A percentile compares a stretch with the other conserved stretches of the same genome.
These are phyloP conservation scores for Pseudozyma hubeiensis DNA, from an alignment of 1,284 basidiomycete genomes.

Conservation along the genomic window DNA sequence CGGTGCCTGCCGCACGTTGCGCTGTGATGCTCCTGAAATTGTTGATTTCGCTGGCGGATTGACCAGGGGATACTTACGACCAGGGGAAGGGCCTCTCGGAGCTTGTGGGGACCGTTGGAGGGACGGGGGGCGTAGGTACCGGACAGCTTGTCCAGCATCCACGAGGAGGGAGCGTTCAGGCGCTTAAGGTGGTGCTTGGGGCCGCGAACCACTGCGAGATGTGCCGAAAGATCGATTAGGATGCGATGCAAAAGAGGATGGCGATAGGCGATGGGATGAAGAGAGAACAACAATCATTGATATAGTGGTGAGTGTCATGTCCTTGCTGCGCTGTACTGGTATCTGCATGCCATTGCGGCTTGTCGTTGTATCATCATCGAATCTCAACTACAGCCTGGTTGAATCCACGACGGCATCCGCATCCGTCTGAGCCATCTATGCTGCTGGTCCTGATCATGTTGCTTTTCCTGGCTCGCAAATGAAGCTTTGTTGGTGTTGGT, in stretches of 20 bases:
- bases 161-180: conserved; percentile 94
- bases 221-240: background rate
- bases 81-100: conserved; percentile 87
- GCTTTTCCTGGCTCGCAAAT: background rate
- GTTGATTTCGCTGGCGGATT: background rate
- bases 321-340: background rate
- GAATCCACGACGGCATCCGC: background rate
- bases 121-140: conserved; percentile 97
- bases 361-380: conserved; percentile 9
- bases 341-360: background rate
- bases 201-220: conserved; percentile 75
- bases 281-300: conserved; percentile 11
- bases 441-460: background rate
- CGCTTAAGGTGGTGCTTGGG: conserved; percentile 99
- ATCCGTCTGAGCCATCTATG: background rate
- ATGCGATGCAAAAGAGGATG: conserved; percentile 5
- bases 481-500: background rate
- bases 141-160: conserved; percentile 99
- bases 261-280: conserved; percentile 6
- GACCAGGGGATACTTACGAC: conserved; percentile 63
- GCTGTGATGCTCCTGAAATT: conserved; percentile 12
- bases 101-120: conserved; percentile 97
- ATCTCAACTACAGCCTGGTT: conserved; percentile 13
- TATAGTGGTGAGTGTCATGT: conserved; percentile 28
- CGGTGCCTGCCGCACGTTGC: conserved; percentile 1